Evolutionary conservation across 768 basidiomycete genomes (phyloP).

Genomic region (Boletus tylopilopsis): DNA sequence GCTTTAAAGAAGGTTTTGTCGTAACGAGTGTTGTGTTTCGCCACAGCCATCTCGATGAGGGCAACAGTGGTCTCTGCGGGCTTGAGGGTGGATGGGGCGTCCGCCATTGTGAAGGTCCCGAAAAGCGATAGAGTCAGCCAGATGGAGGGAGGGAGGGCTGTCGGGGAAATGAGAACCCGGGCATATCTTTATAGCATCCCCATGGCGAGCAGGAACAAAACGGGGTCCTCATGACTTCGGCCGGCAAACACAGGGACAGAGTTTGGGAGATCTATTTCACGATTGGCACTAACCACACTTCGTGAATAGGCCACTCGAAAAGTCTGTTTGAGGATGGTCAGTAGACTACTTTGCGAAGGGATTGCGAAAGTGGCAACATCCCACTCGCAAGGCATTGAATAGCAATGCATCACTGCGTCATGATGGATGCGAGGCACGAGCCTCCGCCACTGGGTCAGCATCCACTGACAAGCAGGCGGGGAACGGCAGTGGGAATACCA

Average conservation of each 20-base stretch:
- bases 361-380: not conserved
- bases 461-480: not conserved
- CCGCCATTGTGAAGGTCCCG: slow-evolving; percentile 13
- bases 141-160: slow-evolving; percentile 1
- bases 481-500: not conserved
- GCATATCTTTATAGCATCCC: slow-evolving; percentile 18
- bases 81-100: slow-evolving; percentile 46
- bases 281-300: not conserved
- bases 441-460: not conserved
- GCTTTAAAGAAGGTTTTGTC: slow-evolving; percentile 66
- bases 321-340: not conserved
- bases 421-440: not conserved
- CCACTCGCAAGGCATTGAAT: not conserved
- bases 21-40: slow-evolving; percentile 61
- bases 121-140: not conserved
- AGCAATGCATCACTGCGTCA: not conserved
- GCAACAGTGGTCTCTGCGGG: slow-evolving; percentile 55
- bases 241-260: not conserved
- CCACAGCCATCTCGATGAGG: slow-evolving; percentile 54
- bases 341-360: not conserved
- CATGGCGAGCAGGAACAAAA: slow-evolving; percentile 4
- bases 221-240: not conserved
- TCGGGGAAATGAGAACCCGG: not conserved
- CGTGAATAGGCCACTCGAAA: too few species aligned
- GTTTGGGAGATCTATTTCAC: slow-evolving; percentile 1